Percentiles rank a stretch among this genome's conserved stretches.
Conservation (phyloP, 805 yeast genomes). For the Candida lessepsii region DNA sequence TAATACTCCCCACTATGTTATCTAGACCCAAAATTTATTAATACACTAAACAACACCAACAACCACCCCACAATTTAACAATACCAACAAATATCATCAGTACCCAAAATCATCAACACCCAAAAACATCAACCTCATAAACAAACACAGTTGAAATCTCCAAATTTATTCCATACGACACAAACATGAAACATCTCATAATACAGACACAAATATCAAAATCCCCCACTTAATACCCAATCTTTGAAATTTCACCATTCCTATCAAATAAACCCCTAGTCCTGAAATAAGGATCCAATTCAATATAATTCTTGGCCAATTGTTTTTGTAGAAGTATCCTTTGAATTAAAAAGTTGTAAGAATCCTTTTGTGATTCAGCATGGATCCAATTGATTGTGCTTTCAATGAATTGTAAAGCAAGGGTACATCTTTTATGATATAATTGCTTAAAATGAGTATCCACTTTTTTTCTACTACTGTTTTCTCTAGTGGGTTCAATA, state of each 20-base stretch:
- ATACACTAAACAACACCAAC: too few species aligned
- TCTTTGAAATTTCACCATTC: constrained; percentile 39
- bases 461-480: constrained; percentile 21
- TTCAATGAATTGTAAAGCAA: constrained; percentile 52
- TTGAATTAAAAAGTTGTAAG: constrained; percentile 45
- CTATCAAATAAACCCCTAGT: constrained; percentile 75
- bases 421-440: constrained; percentile 37
- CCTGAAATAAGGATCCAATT: constrained; percentile 76
- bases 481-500: constrained; percentile 54
- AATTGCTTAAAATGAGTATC: constrained; percentile 32
- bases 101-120: too few species aligned
- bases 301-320: constrained; percentile 59
- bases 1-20: too few species aligned
- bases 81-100: too few species aligned
- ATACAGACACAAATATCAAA: too few species aligned
- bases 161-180: too few species aligned
- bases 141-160: too few species aligned
- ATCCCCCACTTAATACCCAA: constrained; percentile 1
- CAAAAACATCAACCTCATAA: too few species aligned
- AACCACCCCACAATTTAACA: too few species aligned
- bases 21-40: too few species aligned
- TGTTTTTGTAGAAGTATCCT: constrained; percentile 52
- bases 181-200: too few species aligned
- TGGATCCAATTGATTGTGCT: constrained; percentile 76
- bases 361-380: constrained; percentile 46